Evolutionary conservation across 2,329 filamentous ascomycete genomes (phyloP), one percentile per base, ranked within the genome.

Genomic region (Simplicillium aogashimaense): DNA sequence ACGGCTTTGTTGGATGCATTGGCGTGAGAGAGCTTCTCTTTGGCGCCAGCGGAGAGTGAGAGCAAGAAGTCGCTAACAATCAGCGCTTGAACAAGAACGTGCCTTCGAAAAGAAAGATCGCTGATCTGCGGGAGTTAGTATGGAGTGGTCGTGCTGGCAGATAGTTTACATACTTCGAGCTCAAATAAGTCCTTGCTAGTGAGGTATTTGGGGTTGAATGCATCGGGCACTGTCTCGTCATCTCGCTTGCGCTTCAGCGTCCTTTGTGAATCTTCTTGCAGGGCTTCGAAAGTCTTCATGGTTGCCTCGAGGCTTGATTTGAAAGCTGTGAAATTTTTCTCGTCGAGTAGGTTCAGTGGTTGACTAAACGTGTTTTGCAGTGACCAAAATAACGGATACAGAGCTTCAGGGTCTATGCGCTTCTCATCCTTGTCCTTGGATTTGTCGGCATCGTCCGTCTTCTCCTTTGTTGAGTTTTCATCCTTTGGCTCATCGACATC

Each of bases 101-200:
- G 88, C 43, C 94, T 77, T 50, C 94, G 78, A 58, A 99, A 97
- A 7, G 90, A 90, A 32, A 95, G 73, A 61, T 99, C 92, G 59
- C 87, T 89, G 46, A 97, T 82, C 84, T 88, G 49, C 31, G 31
- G 33, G 40, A 53, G 40, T 53, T 43, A 62, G 56, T 46, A 39
- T 15, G 25, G 7, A 30, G 7, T 25, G 11, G 17, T 16, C 10
- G 12, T 9, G 4, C 8, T 2, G n/a, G n/a, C 4, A 20, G 3
- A 10, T 4, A 16, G 7, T 28, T 10, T 6, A 36, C 65, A 44
- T 70, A 87, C 84, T 74, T 98, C 92, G 35, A 98, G 76, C 53
- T 94, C 87, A 60, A 99, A 99, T 2, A 99, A 70, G 57, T 98
- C 94, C 48, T 84, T 77, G 59, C 89, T 97, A n/a, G 92, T 99